Evolutionary conservation across 106 monocot genomes (phyloP), one percentile per base, ranked within the genome.

Genomic region (Allium sativum): DNA sequence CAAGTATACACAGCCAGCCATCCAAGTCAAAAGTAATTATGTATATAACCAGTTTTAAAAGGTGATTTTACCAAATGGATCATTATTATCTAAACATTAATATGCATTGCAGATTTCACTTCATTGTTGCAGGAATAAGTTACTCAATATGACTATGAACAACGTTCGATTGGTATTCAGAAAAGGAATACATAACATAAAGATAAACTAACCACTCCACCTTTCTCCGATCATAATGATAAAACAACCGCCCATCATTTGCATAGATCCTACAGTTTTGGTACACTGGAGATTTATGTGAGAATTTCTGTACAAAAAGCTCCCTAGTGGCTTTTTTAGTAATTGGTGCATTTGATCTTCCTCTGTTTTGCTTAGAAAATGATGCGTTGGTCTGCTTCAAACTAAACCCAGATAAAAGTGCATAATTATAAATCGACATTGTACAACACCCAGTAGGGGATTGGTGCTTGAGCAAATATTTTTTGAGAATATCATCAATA

Each of bases 191-290:
- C 2, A 31, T 31, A 31, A 31, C 31, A 31, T 2, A 31, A 31
- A 31, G 31, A 31, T 9, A 18, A 4, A 71, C 95, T 60, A 41
- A 96, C 95, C 90, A 96, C 44, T 96, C 90, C 62, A 96, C 68
- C 69, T 96, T 96, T 71, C 78, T 87, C 10, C 79, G 86, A 74
- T 96, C 95, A 82, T 87, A 90, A 68, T 91, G 87, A 66, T 90
- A 96, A 61, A 96, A 84, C 57, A 96, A 68, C 64, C 95, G 72
- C 18, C 95, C 95, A 87, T 96, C 95, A 72, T 64, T 87, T 22
- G 95, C 90, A 78, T 75, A 96, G 53, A 96, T 96, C 56, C 91
- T 87, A 56, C 87, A 96, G 60, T 96, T 96, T 58, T 96, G 87
- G 72, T 96, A 96, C 59, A 96, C 90, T 63, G 90, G 95, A 40